phyloP scores from a whole-genome alignment of 2,329 filamentous ascomycete species.

The Fusarium poae region DNA sequence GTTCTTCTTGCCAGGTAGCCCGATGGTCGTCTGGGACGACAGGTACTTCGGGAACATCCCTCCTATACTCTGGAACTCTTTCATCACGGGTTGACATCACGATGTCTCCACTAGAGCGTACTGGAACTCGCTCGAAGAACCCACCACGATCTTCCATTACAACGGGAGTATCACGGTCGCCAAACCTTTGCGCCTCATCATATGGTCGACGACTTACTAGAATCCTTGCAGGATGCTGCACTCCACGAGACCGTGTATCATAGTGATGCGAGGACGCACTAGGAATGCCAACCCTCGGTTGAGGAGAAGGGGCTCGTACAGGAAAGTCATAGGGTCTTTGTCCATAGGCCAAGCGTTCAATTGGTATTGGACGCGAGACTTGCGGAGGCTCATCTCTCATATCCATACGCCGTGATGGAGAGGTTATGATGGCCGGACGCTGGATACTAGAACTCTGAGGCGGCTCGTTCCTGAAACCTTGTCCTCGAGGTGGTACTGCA shows the following conservation, averaged over 20 bases:
- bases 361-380: constrained; percentile 29
- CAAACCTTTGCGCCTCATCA: constrained; percentile 51
- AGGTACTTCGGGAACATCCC: constrained; percentile 22
- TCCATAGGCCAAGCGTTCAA: constrained; percentile 26
- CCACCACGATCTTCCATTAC: constrained; percentile 58
- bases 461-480: constrained; percentile 41
- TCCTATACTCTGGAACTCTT: constrained; percentile 32
- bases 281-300: constrained; percentile 17
- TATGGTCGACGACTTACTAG: constrained; percentile 49
- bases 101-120: constrained; percentile 27
- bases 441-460: constrained; percentile 39
- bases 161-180: constrained; percentile 52
- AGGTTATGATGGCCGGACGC: constrained; percentile 38
- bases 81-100: constrained; percentile 19
- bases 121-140: constrained; percentile 54
- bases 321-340: constrained; percentile 26
- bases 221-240: constrained; percentile 29
- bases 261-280: constrained; percentile 19
- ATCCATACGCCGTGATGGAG: constrained; percentile 35
- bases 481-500: constrained; percentile 49
- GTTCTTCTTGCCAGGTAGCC: constrained; percentile 41
- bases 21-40: constrained; percentile 35
- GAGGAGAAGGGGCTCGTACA: constrained; percentile 26
- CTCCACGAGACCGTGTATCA: constrained; percentile 34
- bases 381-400: constrained; percentile 38